Evolutionary conservation across 129 eudicot genomes (phyloP).

Genomic region (Helianthus annuus): DNA sequence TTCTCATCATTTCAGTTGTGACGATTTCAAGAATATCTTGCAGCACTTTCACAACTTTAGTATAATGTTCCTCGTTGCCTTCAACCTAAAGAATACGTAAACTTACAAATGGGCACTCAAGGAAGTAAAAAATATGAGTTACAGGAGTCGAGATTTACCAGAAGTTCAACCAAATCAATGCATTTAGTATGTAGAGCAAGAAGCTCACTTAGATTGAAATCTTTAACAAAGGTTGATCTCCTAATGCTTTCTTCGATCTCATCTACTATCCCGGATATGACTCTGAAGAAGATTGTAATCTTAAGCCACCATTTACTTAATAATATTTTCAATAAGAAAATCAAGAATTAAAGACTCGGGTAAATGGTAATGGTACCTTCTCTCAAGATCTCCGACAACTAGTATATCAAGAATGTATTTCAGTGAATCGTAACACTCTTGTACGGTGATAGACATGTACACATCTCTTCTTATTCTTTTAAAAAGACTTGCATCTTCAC

Average conservation of each 20-base stretch:
- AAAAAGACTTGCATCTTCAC: conserved; percentile 74
- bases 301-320: neutral
- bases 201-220: conserved; percentile 59
- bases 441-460: conserved; percentile 63
- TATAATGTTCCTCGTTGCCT: conserved; percentile 65
- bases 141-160: conserved; percentile 48
- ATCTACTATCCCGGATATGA: conserved; percentile 56
- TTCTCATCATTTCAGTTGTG: conserved; percentile 73
- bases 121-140: conserved; percentile 16
- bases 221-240: conserved; percentile 56
- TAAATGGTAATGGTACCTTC: conserved; percentile 54
- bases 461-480: conserved; percentile 64
- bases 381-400: conserved; percentile 84
- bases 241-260: conserved; percentile 84
- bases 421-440: conserved; percentile 83
- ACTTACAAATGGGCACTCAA: conserved; percentile 2
- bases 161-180: conserved; percentile 66
- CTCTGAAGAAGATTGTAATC: conserved; percentile 38
- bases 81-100: conserved; percentile 45
- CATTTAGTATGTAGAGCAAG: conserved; percentile 68
- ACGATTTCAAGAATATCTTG: conserved; percentile 88
- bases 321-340: neutral
- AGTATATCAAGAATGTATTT: conserved; percentile 74
- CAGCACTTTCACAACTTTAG: conserved; percentile 69
- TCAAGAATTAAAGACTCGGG: neutral